A percentile compares a stretch with the other conserved stretches of the same genome.
Evolutionary conservation across 345 rosid species (phyloP).

Genomic region (Schrenkiella parvula): DNA sequence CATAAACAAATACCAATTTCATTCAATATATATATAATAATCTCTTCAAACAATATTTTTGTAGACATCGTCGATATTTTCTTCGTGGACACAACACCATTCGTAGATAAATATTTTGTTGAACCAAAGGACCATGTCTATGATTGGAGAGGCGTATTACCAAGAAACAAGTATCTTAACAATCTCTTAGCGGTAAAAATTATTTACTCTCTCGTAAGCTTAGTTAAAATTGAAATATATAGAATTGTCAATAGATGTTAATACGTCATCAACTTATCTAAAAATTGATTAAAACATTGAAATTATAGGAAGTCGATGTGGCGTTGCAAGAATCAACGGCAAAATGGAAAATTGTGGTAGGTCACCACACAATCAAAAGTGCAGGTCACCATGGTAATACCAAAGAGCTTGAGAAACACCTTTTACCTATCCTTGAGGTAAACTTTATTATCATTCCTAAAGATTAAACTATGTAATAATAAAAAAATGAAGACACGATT

Average conservation of each 20-base stretch:
- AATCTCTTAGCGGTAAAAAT: constrained; percentile 40
- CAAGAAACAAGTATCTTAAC: constrained; percentile 45
- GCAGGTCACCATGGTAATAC: constrained; percentile 70
- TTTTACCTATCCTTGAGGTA: constrained; percentile 69
- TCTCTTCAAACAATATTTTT: background rate
- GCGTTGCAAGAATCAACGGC: constrained; percentile 47
- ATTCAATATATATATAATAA: background rate
- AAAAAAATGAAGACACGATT: background rate
- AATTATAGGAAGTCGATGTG: constrained; percentile 25
- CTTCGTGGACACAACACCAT: constrained; percentile 69
- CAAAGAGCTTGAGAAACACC: constrained; percentile 40
- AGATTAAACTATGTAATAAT: background rate
- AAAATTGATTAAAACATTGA: too few relatives aligned
- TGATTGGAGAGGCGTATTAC: constrained; percentile 59
- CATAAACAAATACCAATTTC: background rate
- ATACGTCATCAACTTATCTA: background rate
- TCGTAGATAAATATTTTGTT: constrained; percentile 50
- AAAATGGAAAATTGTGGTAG: constrained; percentile 75
- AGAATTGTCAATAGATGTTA: background rate
- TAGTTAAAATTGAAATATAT: background rate
- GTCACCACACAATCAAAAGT: constrained; percentile 74
- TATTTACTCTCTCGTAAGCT: background rate
- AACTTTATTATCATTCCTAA: background rate
- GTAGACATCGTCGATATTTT: constrained; percentile 51
- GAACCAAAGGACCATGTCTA: constrained; percentile 45